Evolutionary conservation across 2,329 filamentous ascomycete species (phyloP), one percentile per base, ranked within the genome.

Genomic region (Torrubiella hemipterigena): DNA sequence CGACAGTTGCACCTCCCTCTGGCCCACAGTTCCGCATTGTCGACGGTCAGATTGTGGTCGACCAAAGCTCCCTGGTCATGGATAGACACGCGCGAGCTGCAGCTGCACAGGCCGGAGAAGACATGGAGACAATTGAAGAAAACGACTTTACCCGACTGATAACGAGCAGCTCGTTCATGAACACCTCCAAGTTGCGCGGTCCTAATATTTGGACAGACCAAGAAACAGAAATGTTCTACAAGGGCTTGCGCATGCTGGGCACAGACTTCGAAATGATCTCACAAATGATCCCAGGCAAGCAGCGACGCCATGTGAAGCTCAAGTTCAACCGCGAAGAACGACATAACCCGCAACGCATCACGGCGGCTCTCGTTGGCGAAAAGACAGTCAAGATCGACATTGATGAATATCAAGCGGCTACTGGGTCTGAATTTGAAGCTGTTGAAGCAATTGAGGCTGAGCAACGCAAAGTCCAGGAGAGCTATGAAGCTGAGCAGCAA

Each of bases 241-340:
- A 77, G 17, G 77, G 74, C 1, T 63, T 93, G 3, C 59, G 65
- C 35, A 81, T 79, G 66, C 87, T 85, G 47, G 84, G 84, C 34
- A 89, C 81, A 2, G 82, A 89, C 49, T 93, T 91, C 48, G 69
- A 78, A 50, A 82, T 83, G 56, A 86, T 93, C 43, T 69, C 72
- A 36, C 72, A 73, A 43, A 75, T 86, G 67, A 87, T 93, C 46
- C 71, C 75, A 2, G 69, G 71, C 39, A 76, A 79, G 46, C 80
- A 71, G 37, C 69, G 84, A 13, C 70, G 77, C 19, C 74, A 82
- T 50, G 69, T 91, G 56, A 89, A 89, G 58, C 68, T 79, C 41
- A 91, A 91, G 51, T 91, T 84, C 57, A 81, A 78, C 45, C 76
- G 78, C 38, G 84, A 91, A 55, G 83, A 91, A 55, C 66, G 73